A percentile compares a stretch with the other conserved stretches of the same genome.
Conservation (phyloP, 495 filamentous ascomycete genomes). For the Podospora anserina region DNA sequence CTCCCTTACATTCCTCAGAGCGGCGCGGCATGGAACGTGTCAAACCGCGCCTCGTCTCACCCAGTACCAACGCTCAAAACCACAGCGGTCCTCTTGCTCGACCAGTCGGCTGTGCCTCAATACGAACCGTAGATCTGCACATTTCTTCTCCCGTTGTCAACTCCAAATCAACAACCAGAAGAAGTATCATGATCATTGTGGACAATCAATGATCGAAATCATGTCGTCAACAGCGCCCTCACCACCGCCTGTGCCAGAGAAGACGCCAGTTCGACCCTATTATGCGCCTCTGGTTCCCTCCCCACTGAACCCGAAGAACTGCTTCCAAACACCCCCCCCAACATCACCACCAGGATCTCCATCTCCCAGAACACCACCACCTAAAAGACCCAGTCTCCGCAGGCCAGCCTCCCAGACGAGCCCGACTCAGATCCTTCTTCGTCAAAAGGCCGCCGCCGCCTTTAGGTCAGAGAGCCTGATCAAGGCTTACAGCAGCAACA, state of each 20-base stretch:
- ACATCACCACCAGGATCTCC: not conserved
- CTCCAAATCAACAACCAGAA: not conserved
- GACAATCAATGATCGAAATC: not conserved
- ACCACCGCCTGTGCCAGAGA: not conserved
- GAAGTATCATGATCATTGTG: not conserved
- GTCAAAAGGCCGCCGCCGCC: not conserved
- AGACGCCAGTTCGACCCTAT: not conserved
- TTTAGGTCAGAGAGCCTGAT: not conserved
- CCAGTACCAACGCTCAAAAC: not conserved
- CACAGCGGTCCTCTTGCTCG: not conserved
- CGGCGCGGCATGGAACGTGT: not conserved
- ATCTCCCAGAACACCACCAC: not conserved
- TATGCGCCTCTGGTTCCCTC: conserved; percentile 1
- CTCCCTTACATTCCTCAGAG: not conserved
- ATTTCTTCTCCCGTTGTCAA: not conserved
- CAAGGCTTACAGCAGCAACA: not conserved
- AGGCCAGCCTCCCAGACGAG: conserved; percentile 2
- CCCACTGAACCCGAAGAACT: not conserved
- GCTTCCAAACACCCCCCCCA: conserved; percentile 3
- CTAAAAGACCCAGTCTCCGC: not conserved
- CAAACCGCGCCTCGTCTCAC: not conserved
- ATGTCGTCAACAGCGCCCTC: not conserved
- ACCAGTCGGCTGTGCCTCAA: not conserved
- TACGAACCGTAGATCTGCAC: not conserved
- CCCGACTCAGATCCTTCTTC: conserved; percentile 1